Conservation (phyloP, 192 early-diverging fungal genomes). For the Linnemannia elongata region DNA sequence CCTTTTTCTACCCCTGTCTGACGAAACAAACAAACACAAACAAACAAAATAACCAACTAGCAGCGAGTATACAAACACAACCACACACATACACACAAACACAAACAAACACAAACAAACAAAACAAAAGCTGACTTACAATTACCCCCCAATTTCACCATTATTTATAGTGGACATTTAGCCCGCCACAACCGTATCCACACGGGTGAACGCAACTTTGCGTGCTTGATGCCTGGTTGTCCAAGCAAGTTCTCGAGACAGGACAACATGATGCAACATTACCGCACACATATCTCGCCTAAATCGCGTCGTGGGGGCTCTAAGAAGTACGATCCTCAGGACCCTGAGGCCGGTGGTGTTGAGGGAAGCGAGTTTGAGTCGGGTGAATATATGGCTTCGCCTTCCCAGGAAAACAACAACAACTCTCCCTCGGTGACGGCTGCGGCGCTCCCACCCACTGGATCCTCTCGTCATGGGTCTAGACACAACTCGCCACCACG, state of each 20-base stretch:
- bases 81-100: not conserved
- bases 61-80: not conserved
- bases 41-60: not conserved
- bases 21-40: conserved; percentile 12
- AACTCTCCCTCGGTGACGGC: conserved; percentile 1
- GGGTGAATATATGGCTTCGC: not conserved
- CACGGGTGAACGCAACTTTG: conserved; percentile 84
- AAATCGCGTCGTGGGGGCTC: conserved; percentile 66
- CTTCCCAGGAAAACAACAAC: not conserved
- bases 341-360: not conserved
- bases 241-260: conserved; percentile 83
- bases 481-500: conserved; percentile 26
- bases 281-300: conserved; percentile 82
- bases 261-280: conserved; percentile 93
- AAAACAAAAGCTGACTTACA: not conserved
- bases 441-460: not conserved
- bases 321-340: conserved; percentile 27
- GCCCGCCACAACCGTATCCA: conserved; percentile 87
- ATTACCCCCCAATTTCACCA: not conserved
- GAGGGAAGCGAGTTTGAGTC: conserved; percentile 16
- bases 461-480: conserved; percentile 21
- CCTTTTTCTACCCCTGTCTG: not conserved
- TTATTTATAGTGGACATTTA: conserved; percentile 75
- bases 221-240: conserved; percentile 79
- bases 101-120: not conserved